Base-by-base conservation (phyloP, 257 asterid genomes). In the Nicotiana knightiana region DNA sequence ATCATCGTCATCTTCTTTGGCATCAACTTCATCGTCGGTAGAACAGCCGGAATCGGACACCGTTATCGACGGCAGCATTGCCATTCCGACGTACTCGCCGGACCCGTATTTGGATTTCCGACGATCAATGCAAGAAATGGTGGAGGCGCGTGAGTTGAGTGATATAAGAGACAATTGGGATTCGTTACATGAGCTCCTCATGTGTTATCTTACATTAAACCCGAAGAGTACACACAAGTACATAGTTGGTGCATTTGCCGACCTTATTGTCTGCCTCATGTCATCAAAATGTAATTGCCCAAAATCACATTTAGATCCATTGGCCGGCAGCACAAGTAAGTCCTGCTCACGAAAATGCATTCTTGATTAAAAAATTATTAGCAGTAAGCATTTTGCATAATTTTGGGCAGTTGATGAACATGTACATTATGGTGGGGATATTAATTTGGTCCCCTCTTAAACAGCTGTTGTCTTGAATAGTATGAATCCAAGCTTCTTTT, bases 91-190 rank as follows among this genome's bases (percentile, higher is more conserved):
- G 12, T 88, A 87, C 85, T 96, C 99, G 3, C 91, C 94, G 6
- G 98, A 94, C 88, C 99, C 99, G 2, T 92, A 81, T 87, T 6
- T 53, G 35, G 99, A 96, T 85, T 96, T 96, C 90, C 95, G 98
- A 67, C 86, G 89, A 53, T 96, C 99, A 61, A 94, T 96, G 99
- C 98, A 94, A 67, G 98, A 94, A 67, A 96, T 96, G 99, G 97
- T 96, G 93, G 98, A 92, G 82, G 97, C 98, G 68, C 97, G 91
- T 58, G 90, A 83, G 1, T 81, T 89, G 53, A 89, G 84, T 71
- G 97, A 91, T 81, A 93, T 91, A 10, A 63, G 85, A 7, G 83
- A 85, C 61, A 85, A 88, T 57, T 94, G 98, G 98, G 98, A 92
- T 8, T 89, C 86, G 81, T 71, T 96, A 88, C 93, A 94, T 53